Percentiles rank a stretch among this genome's conserved stretches.
Conservation (phyloP, 495 filamentous ascomycete species). For the Daldinia concentrica region DNA sequence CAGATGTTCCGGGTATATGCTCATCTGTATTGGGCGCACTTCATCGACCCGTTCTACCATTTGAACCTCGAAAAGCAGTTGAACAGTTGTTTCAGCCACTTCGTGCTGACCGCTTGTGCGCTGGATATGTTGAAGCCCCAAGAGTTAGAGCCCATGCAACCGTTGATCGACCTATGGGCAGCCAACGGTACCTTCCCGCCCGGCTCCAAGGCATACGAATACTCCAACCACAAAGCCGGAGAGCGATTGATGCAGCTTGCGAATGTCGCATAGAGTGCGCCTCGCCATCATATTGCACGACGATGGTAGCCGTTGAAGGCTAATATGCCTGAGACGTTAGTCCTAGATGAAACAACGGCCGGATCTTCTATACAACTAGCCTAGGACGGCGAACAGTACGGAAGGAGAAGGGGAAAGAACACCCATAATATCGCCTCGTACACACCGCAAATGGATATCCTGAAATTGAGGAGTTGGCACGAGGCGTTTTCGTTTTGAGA, state of each 20-base stretch:
- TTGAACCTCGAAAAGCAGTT: constrained; percentile 84
- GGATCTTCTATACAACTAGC: not conserved
- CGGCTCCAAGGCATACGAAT: constrained; percentile 68
- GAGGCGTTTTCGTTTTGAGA: constrained; percentile 12
- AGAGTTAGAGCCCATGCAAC: constrained; percentile 93
- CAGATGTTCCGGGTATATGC: constrained; percentile 98
- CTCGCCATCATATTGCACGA: not conserved
- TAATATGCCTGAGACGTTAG: not conserved
- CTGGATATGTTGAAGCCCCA: constrained; percentile 82
- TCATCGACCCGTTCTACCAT: constrained; percentile 83
- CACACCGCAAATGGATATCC: constrained; percentile 9
- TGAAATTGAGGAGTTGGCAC: constrained; percentile 12
- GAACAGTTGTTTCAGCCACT: constrained; percentile 96
- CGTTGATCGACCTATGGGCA: constrained; percentile 87
- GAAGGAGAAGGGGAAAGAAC: not conserved
- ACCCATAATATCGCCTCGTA: not conserved
- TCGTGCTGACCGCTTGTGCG: constrained; percentile 85
- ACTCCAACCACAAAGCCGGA: constrained; percentile 61
- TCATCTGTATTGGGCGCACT: constrained; percentile 88
- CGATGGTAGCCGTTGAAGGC: constrained; percentile 7
- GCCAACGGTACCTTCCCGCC: constrained; percentile 83
- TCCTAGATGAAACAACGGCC: not conserved
- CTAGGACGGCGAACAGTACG: not conserved
- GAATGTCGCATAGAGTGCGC: constrained; percentile 32
- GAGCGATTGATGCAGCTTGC: constrained; percentile 55